Percentiles rank a stretch among this genome's conserved stretches.
These are phyloP conservation scores for Penicillium sp. DNA, from an alignment of 2,329 filamentous ascomycete species.

Conservation along the genomic window DNA sequence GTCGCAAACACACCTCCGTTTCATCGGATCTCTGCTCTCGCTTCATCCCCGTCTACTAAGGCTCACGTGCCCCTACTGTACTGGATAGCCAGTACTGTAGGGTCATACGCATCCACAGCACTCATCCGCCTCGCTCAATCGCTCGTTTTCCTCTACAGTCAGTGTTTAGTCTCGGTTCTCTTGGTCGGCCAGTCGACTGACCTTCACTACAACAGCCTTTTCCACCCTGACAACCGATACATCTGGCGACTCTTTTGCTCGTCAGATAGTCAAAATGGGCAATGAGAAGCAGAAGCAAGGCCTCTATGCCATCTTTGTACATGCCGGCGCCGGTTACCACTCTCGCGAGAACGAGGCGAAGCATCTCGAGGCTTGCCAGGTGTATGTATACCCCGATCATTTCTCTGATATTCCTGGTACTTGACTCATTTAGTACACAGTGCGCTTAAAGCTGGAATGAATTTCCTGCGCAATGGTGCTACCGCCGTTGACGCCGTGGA, in stretches of 20 bases:
- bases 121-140: background rate
- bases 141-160: background rate
- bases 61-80: conserved; percentile 1
- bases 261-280: conserved; percentile 31
- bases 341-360: conserved; percentile 81
- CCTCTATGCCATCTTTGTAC: conserved; percentile 83
- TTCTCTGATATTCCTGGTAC: background rate
- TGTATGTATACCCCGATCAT: conserved; percentile 61
- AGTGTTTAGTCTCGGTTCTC: background rate
- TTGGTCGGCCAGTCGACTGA: background rate
- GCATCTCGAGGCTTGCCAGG: conserved; percentile 83
- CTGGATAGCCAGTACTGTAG: conserved; percentile 4
- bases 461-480: conserved; percentile 74
- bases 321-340: conserved; percentile 94
- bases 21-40: conserved; percentile 7
- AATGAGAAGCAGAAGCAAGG: conserved; percentile 47
- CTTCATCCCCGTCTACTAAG: conserved; percentile 7
- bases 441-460: conserved; percentile 83
- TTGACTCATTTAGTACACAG: conserved; percentile 49
- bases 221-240: background rate
- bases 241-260: background rate
- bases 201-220: background rate
- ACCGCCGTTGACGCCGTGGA: conserved; percentile 87
- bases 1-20: background rate
- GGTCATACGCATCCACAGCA: background rate